Evolutionary conservation across 331 rosid species (phyloP).

Genomic region (Phaseolus coccineus): DNA sequence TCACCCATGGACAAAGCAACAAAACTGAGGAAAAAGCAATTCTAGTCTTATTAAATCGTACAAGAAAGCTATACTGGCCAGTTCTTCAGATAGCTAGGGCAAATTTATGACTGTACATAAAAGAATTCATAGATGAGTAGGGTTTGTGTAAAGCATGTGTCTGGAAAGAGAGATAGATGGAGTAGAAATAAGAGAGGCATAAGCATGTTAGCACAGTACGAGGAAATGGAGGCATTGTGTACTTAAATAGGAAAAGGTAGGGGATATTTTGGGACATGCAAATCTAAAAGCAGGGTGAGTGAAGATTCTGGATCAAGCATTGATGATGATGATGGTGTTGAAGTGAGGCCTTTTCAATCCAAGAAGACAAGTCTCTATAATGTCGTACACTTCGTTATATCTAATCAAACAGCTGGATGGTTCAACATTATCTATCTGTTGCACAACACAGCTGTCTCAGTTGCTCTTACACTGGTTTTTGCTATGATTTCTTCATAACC

Average conservation of each 20-base stretch:
- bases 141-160: neutral
- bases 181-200: too few relatives aligned
- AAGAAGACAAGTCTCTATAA: constrained; percentile 39
- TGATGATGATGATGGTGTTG: constrained; percentile 39
- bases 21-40: constrained; percentile 9
- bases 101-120: neutral
- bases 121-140: neutral
- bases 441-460: constrained; percentile 14
- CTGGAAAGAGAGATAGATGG: neutral
- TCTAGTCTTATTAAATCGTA: constrained; percentile 7
- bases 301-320: constrained; percentile 56
- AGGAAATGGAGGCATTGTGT: constrained; percentile 34
- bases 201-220: constrained; percentile 27
- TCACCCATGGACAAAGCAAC: neutral
- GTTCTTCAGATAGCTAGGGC: neutral
- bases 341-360: constrained; percentile 40
- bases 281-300: constrained; percentile 51
- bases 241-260: constrained; percentile 24
- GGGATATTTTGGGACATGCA: constrained; percentile 48
- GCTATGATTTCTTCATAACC: neutral
- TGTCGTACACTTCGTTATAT: constrained; percentile 43
- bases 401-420: constrained; percentile 64
- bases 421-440: neutral
- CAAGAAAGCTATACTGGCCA: neutral
- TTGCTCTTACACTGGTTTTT: constrained; percentile 12